Conservation (phyloP, 2,329 filamentous ascomycete species). For the Exophiala sp. region DNA sequence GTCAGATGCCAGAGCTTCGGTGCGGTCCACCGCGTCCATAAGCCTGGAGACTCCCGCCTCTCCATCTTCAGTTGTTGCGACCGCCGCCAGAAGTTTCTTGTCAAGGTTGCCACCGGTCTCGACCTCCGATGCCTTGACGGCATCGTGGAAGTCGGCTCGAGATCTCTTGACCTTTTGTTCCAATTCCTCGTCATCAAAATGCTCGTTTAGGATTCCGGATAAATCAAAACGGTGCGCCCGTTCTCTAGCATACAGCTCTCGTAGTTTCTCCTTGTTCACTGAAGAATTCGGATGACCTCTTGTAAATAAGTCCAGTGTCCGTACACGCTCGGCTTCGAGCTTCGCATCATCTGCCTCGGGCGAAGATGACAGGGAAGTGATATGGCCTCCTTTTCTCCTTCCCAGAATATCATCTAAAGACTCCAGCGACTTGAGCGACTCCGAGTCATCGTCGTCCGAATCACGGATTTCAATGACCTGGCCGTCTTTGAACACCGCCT, state of each 20-base stretch:
- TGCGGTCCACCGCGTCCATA: slow-evolving; percentile 53
- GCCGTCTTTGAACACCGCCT: slow-evolving; percentile 54
- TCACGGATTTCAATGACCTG: slow-evolving; percentile 50
- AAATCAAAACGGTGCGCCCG: slow-evolving; percentile 23
- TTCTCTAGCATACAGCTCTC: slow-evolving; percentile 24
- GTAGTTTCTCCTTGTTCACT: slow-evolving; percentile 22
- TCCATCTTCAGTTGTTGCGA: slow-evolving; percentile 40
- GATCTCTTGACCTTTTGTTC: slow-evolving; percentile 47
- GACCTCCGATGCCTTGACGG: slow-evolving; percentile 8
- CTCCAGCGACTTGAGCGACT: slow-evolving; percentile 52
- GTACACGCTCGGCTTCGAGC: slow-evolving; percentile 22
- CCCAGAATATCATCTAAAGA: slow-evolving; percentile 50
- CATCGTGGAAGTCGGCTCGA: slow-evolving; percentile 32
- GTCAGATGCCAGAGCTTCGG: slow-evolving; percentile 52
- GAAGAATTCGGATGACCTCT: slow-evolving; percentile 19
- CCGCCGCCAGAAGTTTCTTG: slow-evolving; percentile 40
- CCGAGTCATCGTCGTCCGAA: slow-evolving; percentile 60
- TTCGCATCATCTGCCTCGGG: slow-evolving; percentile 18
- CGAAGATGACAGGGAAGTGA: slow-evolving; percentile 17
- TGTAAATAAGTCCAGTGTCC: slow-evolving; percentile 22
- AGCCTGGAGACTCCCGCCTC: slow-evolving; percentile 44
- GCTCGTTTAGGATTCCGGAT: slow-evolving; percentile 50
- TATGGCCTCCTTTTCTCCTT: slow-evolving; percentile 23
- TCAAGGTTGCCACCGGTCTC: slow-evolving; percentile 29
- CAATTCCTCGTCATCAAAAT: slow-evolving; percentile 53